A percentile compares a stretch with the other conserved stretches of the same genome.
Evolutionary conservation across 2,329 filamentous ascomycete species (phyloP).

Genomic region (Ophidiomyces ophidiicola): DNA sequence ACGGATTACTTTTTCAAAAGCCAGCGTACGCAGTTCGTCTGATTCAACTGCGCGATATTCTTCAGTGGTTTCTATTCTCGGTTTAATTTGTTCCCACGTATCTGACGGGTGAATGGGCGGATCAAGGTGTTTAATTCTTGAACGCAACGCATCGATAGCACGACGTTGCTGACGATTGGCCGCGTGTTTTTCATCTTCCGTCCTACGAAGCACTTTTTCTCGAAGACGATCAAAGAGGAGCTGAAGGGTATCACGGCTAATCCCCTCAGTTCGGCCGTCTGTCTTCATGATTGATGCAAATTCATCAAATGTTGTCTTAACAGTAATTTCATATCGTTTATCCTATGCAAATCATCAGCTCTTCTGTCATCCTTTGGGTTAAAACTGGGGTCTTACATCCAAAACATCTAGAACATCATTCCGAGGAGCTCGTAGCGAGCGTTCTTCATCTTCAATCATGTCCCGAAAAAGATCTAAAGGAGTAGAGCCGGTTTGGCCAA

Average conservation of each 20-base stretch:
- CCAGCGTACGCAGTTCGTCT: conserved; percentile 68
- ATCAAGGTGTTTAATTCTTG: conserved; percentile 77
- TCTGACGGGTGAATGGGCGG: conserved; percentile 67
- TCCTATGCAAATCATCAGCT: conserved; percentile 48
- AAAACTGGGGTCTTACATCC: conserved; percentile 50
- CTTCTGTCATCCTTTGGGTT: conserved; percentile 8
- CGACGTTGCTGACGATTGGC: conserved; percentile 76
- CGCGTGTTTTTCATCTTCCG: conserved; percentile 70
- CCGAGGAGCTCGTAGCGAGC: conserved; percentile 63
- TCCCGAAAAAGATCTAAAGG: conserved; percentile 95
- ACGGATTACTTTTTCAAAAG: conserved; percentile 84
- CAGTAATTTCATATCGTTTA: conserved; percentile 79
- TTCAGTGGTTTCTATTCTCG: conserved; percentile 64
- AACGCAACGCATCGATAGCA: conserved; percentile 71
- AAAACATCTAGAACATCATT: conserved; percentile 81
- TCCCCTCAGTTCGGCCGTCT: conserved; percentile 77
- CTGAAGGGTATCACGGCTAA: conserved; percentile 65
- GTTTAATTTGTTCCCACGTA: conserved; percentile 76
- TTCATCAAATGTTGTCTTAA: conserved; percentile 76
- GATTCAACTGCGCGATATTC: conserved; percentile 74
- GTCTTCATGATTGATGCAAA: conserved; percentile 71
- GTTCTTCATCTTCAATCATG: conserved; percentile 83
- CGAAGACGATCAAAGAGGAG: conserved; percentile 79
- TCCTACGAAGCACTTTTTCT: conserved; percentile 70
- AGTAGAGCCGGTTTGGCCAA: conserved; percentile 71